Base-by-base conservation (phyloP, 257 asterid genomes). In the Solanum appendiculatum region DNA sequence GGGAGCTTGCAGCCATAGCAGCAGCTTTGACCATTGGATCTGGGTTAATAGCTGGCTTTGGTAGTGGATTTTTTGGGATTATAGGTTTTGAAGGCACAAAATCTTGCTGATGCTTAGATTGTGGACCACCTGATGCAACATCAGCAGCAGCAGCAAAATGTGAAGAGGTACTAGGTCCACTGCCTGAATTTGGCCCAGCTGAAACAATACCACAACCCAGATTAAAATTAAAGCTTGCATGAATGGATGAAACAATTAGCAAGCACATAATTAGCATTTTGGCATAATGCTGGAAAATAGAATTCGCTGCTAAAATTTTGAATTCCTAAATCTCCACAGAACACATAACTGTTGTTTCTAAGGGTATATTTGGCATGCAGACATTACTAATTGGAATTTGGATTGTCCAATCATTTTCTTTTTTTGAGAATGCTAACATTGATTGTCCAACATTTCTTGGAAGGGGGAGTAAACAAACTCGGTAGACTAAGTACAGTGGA, bases 1-100 rank as follows among this genome's bases (percentile, higher is more conserved):
- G 96, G 34, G 98, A 94, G 87, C 98, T 98, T 58, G 97, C 99
- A 87, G 94, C 97, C 87, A 95, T 93, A 78, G 97, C 98, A 75
- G 97, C 93, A 68, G 95, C 96, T 94, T 94, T 95, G 89, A 93
- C 93, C 95, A 92, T 86, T 78, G 97, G 92, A 87, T 93, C 96
- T 7, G 91, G 91, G 68, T 85, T 89, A n/a, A 89, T 63, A 83
- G 88, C 78, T 20, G 93, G 88, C 48, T 88, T 91, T 80, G 89
- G 70, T 9, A 91, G 69, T 40, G 93, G 90, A 66, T 88, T 89
- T 87, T 89, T 88, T 10, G 91, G 36, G 64, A 88, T 54, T 23
- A 89, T 85, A 70, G 92, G 48, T 86, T 90, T 91, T 68, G 90
- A 87, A 84, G 89, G 77, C 63, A 86, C 89, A 31, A 56, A 68